These are phyloP conservation scores for Saccharomyces hybrid DNA, from an alignment of 1,139 yeast genomes.

Conservation along the genomic window DNA sequence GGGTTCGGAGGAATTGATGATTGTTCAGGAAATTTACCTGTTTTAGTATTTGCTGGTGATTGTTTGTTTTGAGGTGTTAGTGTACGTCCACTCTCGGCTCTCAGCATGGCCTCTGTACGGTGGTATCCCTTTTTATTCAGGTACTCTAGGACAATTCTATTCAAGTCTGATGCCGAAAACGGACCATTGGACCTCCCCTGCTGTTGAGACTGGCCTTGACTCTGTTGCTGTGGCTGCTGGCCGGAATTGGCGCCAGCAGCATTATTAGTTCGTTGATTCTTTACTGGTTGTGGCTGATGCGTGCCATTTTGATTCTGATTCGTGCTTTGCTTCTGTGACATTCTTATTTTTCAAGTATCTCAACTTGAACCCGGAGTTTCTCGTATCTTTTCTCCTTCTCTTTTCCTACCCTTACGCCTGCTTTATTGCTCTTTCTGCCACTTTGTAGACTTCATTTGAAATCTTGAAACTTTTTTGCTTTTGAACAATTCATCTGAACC, in stretches of 20 bases:
- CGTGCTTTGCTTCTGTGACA: slow-evolving; percentile 3
- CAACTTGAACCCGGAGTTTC: not conserved
- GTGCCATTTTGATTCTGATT: slow-evolving; percentile 1
- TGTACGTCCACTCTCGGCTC: slow-evolving; percentile 77
- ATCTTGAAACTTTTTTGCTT: not conserved
- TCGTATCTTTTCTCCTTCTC: not conserved
- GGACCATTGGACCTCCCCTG: slow-evolving; percentile 17
- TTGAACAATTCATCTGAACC: not conserved
- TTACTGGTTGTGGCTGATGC: not conserved
- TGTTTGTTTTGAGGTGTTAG: slow-evolving; percentile 45
- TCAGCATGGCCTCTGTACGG: slow-evolving; percentile 85
- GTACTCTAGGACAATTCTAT: slow-evolving; percentile 85
- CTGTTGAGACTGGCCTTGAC: not conserved
- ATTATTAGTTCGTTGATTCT: not conserved
- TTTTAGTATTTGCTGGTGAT: slow-evolving; percentile 33
- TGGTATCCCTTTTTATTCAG: slow-evolving; percentile 90
- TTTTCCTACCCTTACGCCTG: not conserved
- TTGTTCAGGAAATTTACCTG: slow-evolving; percentile 28
- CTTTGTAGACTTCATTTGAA: not conserved
- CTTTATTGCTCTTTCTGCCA: not conserved
- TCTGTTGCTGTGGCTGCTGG: slow-evolving; percentile 4
- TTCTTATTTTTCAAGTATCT: not conserved
- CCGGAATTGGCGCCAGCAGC: not conserved
- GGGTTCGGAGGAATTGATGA: slow-evolving; percentile 33
- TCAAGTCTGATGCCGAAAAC: slow-evolving; percentile 70